These are phyloP conservation scores for Scedosporium minutisporum DNA, from an alignment of 2,329 filamentous ascomycete species.

Conservation along the genomic window DNA sequence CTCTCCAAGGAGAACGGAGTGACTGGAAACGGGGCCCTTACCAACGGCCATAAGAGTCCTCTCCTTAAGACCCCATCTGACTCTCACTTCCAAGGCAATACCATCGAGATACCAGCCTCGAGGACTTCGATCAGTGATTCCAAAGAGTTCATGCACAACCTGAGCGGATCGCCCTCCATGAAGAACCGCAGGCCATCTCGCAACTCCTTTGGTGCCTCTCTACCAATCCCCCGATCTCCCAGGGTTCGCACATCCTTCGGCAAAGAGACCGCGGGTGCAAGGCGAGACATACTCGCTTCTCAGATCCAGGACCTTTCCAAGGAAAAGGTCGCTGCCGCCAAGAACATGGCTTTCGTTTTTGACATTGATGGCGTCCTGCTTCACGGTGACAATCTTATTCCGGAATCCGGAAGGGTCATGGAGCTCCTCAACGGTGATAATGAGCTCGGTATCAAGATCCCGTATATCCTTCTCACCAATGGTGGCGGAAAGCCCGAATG, in stretches of 20 bases:
- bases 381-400: conserved; percentile 68
- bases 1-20: neutral
- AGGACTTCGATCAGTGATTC: conserved; percentile 60
- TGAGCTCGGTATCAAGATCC: conserved; percentile 73
- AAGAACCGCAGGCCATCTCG: conserved; percentile 58
- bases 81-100: conserved; percentile 11
- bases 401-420: conserved; percentile 66
- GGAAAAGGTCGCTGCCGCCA: conserved; percentile 58
- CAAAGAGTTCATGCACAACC: conserved; percentile 61
- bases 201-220: conserved; percentile 65
- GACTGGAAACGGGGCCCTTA: neutral
- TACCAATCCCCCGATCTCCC: conserved; percentile 64
- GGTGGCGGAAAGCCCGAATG: conserved; percentile 92
- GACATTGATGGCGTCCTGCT: conserved; percentile 95
- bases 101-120: conserved; percentile 62
- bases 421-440: conserved; percentile 60
- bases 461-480: conserved; percentile 93
- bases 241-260: conserved; percentile 49
- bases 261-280: conserved; percentile 19
- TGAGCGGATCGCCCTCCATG: conserved; percentile 58
- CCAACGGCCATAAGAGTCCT: neutral
- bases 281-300: conserved; percentile 58
- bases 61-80: neutral
- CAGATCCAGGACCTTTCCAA: conserved; percentile 59
- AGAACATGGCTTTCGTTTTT: conserved; percentile 71